phyloP scores from a whole-genome alignment of 441 rosid species.

The Isatis lusitanica region DNA sequence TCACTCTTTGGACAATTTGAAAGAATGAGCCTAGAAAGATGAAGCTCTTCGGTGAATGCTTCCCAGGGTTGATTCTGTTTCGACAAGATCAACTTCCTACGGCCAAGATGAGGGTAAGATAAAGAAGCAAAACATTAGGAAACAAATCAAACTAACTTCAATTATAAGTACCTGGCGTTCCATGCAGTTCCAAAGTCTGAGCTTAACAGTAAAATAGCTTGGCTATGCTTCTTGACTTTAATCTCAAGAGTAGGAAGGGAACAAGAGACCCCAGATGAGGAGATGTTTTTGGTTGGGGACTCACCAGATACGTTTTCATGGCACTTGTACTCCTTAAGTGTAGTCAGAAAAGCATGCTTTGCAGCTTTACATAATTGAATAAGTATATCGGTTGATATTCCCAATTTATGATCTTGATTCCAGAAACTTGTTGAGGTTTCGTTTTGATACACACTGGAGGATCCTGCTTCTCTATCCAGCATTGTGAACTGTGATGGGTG shows the following conservation, averaged over 20 bases:
- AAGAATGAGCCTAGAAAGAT: conserved; percentile 71
- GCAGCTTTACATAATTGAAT: conserved; percentile 62
- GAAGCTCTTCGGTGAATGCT: conserved; percentile 67
- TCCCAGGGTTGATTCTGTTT: conserved; percentile 44
- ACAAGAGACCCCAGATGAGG: conserved; percentile 24
- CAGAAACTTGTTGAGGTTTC: conserved; percentile 46
- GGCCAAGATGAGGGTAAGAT: conserved; percentile 5
- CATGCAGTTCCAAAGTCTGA: conserved; percentile 87
- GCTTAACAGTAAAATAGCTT: conserved; percentile 72
- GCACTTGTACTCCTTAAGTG: conserved; percentile 42
- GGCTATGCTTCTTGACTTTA: conserved; percentile 76
- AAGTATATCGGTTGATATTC: conserved; percentile 66
- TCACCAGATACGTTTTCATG: conserved; percentile 11
- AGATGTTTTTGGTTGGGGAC: conserved; percentile 15
- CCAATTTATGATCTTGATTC: conserved; percentile 77
- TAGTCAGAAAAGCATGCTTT: conserved; percentile 51
- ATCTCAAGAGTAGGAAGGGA: conserved; percentile 35
- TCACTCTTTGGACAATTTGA: conserved; percentile 90
- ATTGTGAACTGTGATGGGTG: conserved; percentile 75
- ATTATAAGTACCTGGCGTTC: conserved; percentile 69
- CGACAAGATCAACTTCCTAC: conserved; percentile 68
- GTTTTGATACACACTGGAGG: neutral
- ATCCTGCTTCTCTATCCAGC: conserved; percentile 45
- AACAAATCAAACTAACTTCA: neutral
- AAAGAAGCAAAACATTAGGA: conserved; percentile 21